Base-by-base conservation (phyloP, 2,329 filamentous ascomycete species). In the Pestalotiopsis fici region DNA sequence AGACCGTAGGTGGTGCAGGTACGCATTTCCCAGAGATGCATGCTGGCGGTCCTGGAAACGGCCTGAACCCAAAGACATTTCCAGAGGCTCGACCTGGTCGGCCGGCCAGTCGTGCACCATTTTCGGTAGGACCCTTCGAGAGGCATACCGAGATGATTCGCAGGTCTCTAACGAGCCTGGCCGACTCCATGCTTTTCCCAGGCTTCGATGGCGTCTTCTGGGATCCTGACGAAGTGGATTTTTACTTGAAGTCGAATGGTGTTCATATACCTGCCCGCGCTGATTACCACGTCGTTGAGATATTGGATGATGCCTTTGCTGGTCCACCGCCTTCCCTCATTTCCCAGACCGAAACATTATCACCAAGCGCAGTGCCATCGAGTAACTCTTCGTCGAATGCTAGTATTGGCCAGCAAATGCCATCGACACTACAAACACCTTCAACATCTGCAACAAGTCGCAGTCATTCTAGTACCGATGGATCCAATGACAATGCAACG, bases 181-280 rank as follows among this genome's bases (percentile, higher is more conserved):
- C 83, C 18, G 82, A 91, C 71, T 80, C 80, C 23, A 84, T 87
- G 70, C 84, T 83, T 50, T 77, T 90, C 7, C 84, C 86, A 1
- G 91, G 88, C 0, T 92, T 90, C 69, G 87, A 91, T 68, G 92
- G 92, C 4, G 88, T 93, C 63, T 96, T 93, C 83, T 93, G 92
- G 71, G 93, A 96, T 74, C 81, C 89, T 0, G 86, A 93, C 68
- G 93, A 96, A 76, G 90, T 94, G 0, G 91, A 96, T 77, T 84
- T 87, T 13, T 96, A 94, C 74, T 80, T 97, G 2, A 85, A 85
- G 54, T 83, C 87, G 62, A 86, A 87, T 35, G 90, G 90, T 4
- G 86, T 94, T 35, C 76, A 82, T 59, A 88, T 94, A 64, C 86
- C 91, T 11, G 84, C 86, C 0, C 81, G 83, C 11, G 83, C 86